A percentile compares a stretch with the other conserved stretches of the same genome.
These are phyloP conservation scores for Russula dissimulans DNA, from an alignment of 768 basidiomycete species.

Conservation along the genomic window DNA sequence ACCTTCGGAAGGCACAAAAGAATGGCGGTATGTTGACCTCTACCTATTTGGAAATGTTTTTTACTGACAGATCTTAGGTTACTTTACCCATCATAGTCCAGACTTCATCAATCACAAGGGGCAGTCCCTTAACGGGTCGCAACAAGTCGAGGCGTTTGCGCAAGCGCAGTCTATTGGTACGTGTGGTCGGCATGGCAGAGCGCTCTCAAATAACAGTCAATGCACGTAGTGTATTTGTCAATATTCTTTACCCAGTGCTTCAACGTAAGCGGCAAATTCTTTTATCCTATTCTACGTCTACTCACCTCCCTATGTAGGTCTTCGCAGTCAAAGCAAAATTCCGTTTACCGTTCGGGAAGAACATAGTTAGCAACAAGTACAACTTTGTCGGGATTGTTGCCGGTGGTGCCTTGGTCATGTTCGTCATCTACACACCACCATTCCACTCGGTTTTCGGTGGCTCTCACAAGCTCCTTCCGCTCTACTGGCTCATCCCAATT, in stretches of 20 bases:
- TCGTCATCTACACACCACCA: constrained; percentile 61
- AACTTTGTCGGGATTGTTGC: constrained; percentile 56
- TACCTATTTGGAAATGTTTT: neutral
- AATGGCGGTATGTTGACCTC: constrained; percentile 1
- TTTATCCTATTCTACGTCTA: neutral
- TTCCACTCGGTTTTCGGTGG: constrained; percentile 63
- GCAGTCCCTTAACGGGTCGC: constrained; percentile 32
- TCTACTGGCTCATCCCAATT: constrained; percentile 61
- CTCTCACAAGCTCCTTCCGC: constrained; percentile 43
- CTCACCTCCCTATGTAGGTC: constrained; percentile 30
- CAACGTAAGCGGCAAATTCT: constrained; percentile 36
- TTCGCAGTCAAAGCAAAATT: constrained; percentile 61
- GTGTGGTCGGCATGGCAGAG: constrained; percentile 5
- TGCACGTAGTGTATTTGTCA: constrained; percentile 42
- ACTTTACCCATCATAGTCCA: constrained; percentile 40
- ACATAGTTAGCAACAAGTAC: constrained; percentile 47
- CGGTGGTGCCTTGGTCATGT: constrained; percentile 55
- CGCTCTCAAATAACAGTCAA: neutral
- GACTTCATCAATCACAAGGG: constrained; percentile 50
- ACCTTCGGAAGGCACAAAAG: constrained; percentile 44
- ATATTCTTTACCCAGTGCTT: constrained; percentile 63
- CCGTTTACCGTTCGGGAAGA: constrained; percentile 53
- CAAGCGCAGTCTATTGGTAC: constrained; percentile 54
- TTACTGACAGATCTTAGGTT: constrained; percentile 27
- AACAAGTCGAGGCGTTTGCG: constrained; percentile 50